Evolutionary conservation across 1,284 basidiomycete species (phyloP).

Genomic region (Rhodotorula sp.): DNA sequence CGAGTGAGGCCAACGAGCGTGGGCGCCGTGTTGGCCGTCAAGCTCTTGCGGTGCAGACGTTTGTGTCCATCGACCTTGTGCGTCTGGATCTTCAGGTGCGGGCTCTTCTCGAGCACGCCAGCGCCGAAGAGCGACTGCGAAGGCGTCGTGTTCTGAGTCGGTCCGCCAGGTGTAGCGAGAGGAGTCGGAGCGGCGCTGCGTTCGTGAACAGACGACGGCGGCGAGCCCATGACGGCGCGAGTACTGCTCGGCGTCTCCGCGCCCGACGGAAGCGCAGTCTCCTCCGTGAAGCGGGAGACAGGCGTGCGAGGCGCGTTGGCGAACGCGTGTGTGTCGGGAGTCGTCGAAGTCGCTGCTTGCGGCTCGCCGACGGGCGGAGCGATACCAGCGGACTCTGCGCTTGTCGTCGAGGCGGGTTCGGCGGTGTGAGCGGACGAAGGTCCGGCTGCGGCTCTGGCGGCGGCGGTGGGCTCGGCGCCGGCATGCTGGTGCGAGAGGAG

Average conservation of each 20-base stretch:
- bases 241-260: conserved; percentile 9
- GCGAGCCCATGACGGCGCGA: conserved; percentile 9
- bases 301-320: conserved; percentile 4
- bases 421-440: not conserved
- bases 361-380: too few species aligned
- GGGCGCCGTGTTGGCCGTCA: conserved; percentile 2
- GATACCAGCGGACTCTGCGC: too few species aligned
- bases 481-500: not conserved
- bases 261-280: not conserved
- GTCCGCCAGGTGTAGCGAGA: not conserved
- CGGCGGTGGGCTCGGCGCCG: not conserved
- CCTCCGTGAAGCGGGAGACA: conserved; percentile 18
- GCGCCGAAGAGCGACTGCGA: conserved; percentile 5
- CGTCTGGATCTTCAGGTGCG: conserved; percentile 37
- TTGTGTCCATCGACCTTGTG: conserved; percentile 25
- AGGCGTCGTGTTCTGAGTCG: not conserved
- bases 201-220: not conserved
- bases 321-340: not conserved
- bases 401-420: not conserved
- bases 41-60: conserved; percentile 30
- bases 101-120: conserved; percentile 21
- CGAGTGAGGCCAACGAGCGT: not conserved
- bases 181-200: not conserved
- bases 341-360: not conserved
- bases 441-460: not conserved